A percentile compares a stretch with the other conserved stretches of the same genome.
phyloP scores from a whole-genome alignment of 2,329 filamentous ascomycete species.

The Neonectria hederae region DNA sequence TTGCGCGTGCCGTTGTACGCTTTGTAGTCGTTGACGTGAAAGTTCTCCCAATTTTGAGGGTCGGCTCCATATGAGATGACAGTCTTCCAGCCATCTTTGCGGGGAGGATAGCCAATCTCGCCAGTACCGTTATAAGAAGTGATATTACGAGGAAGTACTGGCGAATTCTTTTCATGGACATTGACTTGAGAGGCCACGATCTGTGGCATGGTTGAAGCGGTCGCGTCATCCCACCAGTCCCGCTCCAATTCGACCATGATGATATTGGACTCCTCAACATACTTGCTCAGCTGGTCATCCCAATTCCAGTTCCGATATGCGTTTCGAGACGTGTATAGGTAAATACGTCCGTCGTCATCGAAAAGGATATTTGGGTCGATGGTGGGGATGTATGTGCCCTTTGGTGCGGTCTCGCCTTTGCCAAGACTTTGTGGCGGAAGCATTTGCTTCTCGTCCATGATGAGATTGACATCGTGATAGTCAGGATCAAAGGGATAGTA shows the following conservation, averaged over 20 bases:
- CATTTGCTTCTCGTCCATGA: conserved; percentile 50
- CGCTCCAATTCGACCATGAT: conserved; percentile 49
- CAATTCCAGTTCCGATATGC: conserved; percentile 52
- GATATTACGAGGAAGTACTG: conserved; percentile 42
- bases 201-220: conserved; percentile 47
- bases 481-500: conserved; percentile 49
- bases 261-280: conserved; percentile 51
- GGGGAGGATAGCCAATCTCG: conserved; percentile 45
- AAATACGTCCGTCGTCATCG: conserved; percentile 49
- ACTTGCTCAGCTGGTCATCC: conserved; percentile 46
- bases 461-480: conserved; percentile 50
- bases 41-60: conserved; percentile 49
- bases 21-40: conserved; percentile 47
- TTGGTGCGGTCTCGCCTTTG: conserved; percentile 44
- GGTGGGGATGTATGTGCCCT: conserved; percentile 48
- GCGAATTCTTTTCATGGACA: conserved; percentile 41
- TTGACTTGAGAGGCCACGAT: conserved; percentile 44
- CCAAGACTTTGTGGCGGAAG: conserved; percentile 43
- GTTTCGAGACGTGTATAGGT: conserved; percentile 49
- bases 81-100: conserved; percentile 50
- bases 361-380: conserved; percentile 62
- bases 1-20: conserved; percentile 48
- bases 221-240: conserved; percentile 49
- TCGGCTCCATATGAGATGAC: conserved; percentile 49
- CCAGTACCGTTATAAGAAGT: conserved; percentile 49